phyloP scores from a whole-genome alignment of 1,139 yeast genomes.

The Pichia sp. region DNA sequence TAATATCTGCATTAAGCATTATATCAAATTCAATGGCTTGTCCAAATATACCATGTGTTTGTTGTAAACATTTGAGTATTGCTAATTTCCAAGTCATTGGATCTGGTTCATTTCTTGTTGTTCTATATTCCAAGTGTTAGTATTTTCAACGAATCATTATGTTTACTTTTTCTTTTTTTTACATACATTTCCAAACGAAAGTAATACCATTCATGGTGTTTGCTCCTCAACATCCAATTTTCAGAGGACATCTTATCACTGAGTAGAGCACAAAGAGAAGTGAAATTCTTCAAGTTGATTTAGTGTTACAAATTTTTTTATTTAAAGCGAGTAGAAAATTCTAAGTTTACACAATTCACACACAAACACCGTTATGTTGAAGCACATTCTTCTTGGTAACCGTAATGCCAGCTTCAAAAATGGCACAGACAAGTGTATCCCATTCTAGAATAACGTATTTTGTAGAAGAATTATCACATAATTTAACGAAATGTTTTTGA shows the following conservation, averaged over 20 bases:
- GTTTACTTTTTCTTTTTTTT: neutral
- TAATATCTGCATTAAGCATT: slow-evolving; percentile 16
- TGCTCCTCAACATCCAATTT: slow-evolving; percentile 1
- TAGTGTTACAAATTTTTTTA: neutral
- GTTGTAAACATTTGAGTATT: slow-evolving; percentile 31
- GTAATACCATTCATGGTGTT: slow-evolving; percentile 10
- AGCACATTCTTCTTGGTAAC: neutral
- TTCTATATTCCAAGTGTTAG: slow-evolving; percentile 5
- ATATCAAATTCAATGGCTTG: slow-evolving; percentile 38
- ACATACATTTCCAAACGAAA: slow-evolving; percentile 10
- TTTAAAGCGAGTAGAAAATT: neutral
- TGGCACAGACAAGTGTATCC: slow-evolving; percentile 62
- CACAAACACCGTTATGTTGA: slow-evolving; percentile 1
- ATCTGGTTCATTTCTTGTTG: slow-evolving; percentile 24
- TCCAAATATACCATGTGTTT: slow-evolving; percentile 37
- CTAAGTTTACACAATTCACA: too few relatives aligned
- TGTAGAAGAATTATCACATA: slow-evolving; percentile 25
- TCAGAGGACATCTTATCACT: neutral
- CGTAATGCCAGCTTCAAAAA: slow-evolving; percentile 34
- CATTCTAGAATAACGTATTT: slow-evolving; percentile 43
- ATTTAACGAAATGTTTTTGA: slow-evolving; percentile 35
- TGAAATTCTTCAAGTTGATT: neutral
- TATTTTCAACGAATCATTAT: neutral
- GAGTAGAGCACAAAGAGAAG: neutral
- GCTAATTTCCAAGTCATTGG: slow-evolving; percentile 38